Base-by-base conservation (phyloP, 83 land plant species). In the Picea abies region DNA sequence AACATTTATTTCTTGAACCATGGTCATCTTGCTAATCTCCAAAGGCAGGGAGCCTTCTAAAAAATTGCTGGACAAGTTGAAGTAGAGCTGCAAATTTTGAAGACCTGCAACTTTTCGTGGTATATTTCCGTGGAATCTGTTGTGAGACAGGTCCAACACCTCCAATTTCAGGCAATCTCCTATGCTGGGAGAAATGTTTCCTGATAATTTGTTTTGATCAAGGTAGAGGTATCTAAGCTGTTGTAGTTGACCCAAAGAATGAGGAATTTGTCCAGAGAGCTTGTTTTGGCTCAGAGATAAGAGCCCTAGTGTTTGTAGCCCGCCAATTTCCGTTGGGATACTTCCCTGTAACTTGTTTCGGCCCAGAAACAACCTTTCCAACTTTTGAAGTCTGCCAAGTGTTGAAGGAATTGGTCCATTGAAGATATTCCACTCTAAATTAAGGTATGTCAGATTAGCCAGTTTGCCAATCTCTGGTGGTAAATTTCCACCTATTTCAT, bases 81-180 rank as follows among this genome's bases (percentile, higher is more conserved):
- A 69, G 44, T 69, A 69, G 35, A 69, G 35, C 16, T 32, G 39
- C 16, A 69, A 32, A 35, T 32, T 32, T 69, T 3, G n/a, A 1
- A 69, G 44, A 35, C 73, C 73, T 16, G 73, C 73, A 69, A 69
- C 41, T 35, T 26, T 20, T 35, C 20, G 44, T 69, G 73, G 73
- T 69, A 69, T 37, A 8, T 69, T 69, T 20, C 85, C 85, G 16
- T 4, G 63, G 25, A 84, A 32, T n/a, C 20, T 62, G 68, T 87
- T 87, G 44, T 64, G 5, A 2, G 76, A 65, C 19, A 87, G 71
- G 66, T 75, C 65, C 23, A 80, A 49, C 17, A 39, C 10, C 37
- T 44, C 49, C 47, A 68, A n/a, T 19, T 4, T n/a, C 44, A 29
- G 10, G 14, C 80, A 84, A 2, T 77, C 44, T 9, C n/a, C 79